phyloP scores from a whole-genome alignment of 805 yeast genomes.

The Peterozyma xylosa region DNA sequence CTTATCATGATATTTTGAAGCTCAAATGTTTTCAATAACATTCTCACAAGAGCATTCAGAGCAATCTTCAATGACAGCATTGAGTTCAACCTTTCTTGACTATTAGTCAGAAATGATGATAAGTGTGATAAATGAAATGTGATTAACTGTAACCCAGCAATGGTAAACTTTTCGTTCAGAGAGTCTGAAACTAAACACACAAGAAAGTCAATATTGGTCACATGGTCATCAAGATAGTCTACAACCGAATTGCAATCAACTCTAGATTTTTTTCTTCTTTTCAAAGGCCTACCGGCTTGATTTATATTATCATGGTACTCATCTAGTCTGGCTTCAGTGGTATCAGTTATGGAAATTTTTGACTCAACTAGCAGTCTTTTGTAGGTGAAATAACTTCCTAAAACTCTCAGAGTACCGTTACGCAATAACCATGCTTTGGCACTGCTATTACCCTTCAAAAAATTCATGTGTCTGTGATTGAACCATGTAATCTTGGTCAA shows the following conservation, averaged over 20 bases:
- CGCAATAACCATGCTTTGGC: constrained; percentile 33
- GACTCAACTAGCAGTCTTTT: background rate
- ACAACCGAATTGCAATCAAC: constrained; percentile 16
- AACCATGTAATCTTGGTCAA: constrained; percentile 15
- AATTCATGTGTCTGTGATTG: constrained; percentile 4
- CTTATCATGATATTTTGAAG: constrained; percentile 10
- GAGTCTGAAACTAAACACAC: constrained; percentile 10
- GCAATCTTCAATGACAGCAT: constrained; percentile 13
- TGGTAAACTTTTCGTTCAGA: constrained; percentile 11
- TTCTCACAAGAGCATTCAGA: background rate
- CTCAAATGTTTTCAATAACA: constrained; percentile 16
- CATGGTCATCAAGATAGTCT: constrained; percentile 14
- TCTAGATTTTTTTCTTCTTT: constrained; percentile 21
- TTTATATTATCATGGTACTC: too few species aligned
- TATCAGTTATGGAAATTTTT: too few species aligned
- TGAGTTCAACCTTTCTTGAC: constrained; percentile 17
- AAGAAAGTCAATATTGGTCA: constrained; percentile 22
- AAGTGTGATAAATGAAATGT: constrained; percentile 15
- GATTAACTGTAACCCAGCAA: constrained; percentile 22
- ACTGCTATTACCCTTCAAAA: constrained; percentile 4
- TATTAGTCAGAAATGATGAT: constrained; percentile 1
- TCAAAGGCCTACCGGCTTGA: constrained; percentile 6
- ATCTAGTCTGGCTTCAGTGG: too few species aligned
- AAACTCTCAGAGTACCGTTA: constrained; percentile 18
- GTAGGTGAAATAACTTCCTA: background rate